A percentile compares a stretch with the other conserved stretches of the same genome.
Evolutionary conservation across 1,139 yeast genomes (phyloP).

Genomic region (Suhomyces anneliseae): DNA sequence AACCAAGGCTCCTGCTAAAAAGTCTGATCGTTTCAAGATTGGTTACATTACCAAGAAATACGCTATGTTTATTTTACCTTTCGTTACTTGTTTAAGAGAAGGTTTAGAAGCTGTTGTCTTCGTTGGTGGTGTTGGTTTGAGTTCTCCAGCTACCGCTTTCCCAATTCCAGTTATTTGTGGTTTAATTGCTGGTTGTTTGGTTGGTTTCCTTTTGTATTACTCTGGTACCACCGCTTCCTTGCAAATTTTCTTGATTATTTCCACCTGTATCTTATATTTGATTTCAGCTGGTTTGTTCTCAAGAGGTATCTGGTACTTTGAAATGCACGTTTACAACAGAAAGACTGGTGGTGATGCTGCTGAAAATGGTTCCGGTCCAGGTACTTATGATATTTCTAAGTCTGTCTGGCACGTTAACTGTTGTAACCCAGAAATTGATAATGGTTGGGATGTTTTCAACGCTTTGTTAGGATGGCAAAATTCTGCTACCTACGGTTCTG

Average conservation of each 20-base stretch:
- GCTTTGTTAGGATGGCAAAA: constrained; percentile 50
- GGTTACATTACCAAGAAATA: constrained; percentile 33
- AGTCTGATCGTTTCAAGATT: constrained; percentile 18
- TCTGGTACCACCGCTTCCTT: constrained; percentile 45
- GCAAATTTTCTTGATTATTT: constrained; percentile 41
- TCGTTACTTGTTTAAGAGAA: constrained; percentile 47
- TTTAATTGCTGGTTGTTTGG: constrained; percentile 33
- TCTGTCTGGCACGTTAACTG: constrained; percentile 97
- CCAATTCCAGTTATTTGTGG: constrained; percentile 42
- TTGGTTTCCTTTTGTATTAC: constrained; percentile 39
- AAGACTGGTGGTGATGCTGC: constrained; percentile 69
- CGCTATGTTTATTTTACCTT: constrained; percentile 42
- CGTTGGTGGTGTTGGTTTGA: constrained; percentile 49
- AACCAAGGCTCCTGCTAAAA: constrained; percentile 16
- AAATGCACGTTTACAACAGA: constrained; percentile 60
- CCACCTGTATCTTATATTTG: constrained; percentile 45
- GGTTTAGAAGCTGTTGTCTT: constrained; percentile 51
- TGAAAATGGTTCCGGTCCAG: constrained; percentile 91
- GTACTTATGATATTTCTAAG: constrained; percentile 79
- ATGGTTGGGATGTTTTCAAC: constrained; percentile 91
- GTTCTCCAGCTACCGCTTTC: constrained; percentile 38
- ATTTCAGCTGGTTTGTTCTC: constrained; percentile 48
- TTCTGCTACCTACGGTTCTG: constrained; percentile 28
- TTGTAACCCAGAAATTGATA: constrained; percentile 87
- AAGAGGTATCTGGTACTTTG: constrained; percentile 87